These are phyloP conservation scores for Castanospermum australe DNA, from an alignment of 306 rosid genomes.

Conservation along the genomic window DNA sequence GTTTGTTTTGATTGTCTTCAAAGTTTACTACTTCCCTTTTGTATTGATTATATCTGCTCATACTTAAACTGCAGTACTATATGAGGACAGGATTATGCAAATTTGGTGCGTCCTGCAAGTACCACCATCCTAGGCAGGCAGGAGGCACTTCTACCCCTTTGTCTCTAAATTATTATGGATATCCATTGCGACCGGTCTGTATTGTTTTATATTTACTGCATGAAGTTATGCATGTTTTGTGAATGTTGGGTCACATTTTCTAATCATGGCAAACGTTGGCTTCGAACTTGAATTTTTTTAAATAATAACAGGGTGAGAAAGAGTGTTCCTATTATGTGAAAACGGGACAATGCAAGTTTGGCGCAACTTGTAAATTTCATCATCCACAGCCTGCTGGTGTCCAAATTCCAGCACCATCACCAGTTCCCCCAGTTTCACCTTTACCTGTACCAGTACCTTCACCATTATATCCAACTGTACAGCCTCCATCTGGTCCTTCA, in stretches of 20 bases:
- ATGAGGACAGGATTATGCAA: constrained; percentile 85
- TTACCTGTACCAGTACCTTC: constrained; percentile 51
- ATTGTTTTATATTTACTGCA: constrained; percentile 18
- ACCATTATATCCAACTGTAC: constrained; percentile 62
- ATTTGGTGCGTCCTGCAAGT: constrained; percentile 87
- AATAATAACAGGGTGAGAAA: constrained; percentile 77
- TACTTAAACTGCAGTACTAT: constrained; percentile 66
- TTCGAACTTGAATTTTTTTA: constrained; percentile 9
- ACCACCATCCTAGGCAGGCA: constrained; percentile 81
- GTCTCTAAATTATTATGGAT: constrained; percentile 65
- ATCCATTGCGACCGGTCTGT: constrained; percentile 64
- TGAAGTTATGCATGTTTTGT: not conserved
- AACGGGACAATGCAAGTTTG: constrained; percentile 95
- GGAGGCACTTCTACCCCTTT: constrained; percentile 52
- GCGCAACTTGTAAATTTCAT: constrained; percentile 88
- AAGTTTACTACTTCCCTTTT: not conserved
- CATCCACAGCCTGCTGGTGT: constrained; percentile 76
- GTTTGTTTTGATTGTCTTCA: constrained; percentile 17
- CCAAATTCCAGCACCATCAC: constrained; percentile 61
- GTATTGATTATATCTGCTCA: constrained; percentile 28
- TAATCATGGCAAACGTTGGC: not conserved
- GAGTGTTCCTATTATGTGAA: constrained; percentile 94
- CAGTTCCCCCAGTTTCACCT: constrained; percentile 52
- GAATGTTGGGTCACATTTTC: constrained; percentile 9
- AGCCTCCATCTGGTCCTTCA: constrained; percentile 74